Conservation (phyloP, 768 basidiomycete species). For the Leccinum subgranulosum region DNA sequence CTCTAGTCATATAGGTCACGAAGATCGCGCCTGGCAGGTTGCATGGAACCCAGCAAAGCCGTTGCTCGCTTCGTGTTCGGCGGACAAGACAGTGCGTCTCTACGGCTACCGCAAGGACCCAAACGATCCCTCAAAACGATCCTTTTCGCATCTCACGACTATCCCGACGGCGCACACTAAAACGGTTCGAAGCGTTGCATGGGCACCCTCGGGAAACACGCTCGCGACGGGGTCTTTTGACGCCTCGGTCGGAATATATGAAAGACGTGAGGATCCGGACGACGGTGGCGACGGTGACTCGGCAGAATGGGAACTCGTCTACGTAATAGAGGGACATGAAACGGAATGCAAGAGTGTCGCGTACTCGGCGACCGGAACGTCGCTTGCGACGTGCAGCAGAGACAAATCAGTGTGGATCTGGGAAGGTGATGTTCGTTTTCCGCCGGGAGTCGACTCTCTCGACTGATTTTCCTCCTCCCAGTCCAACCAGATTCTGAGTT, state of each 20-base stretch:
- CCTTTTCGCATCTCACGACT: constrained; percentile 52
- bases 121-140: constrained; percentile 24
- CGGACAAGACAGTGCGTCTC: constrained; percentile 87
- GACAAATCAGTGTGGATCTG: constrained; percentile 99
- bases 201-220: constrained; percentile 83
- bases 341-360: constrained; percentile 93
- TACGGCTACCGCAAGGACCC: constrained; percentile 56
- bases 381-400: constrained; percentile 91
- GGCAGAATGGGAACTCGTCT: constrained; percentile 85
- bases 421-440: constrained; percentile 64
- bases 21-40: constrained; percentile 82
- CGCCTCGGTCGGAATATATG: constrained; percentile 89
- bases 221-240: constrained; percentile 95
- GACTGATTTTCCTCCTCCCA: constrained; percentile 25
- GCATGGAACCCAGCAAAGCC: constrained; percentile 86
- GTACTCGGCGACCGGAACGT: constrained; percentile 67
- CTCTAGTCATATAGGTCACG: constrained; percentile 50
- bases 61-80: constrained; percentile 88
- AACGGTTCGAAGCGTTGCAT: constrained; percentile 82
- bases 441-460: background rate
- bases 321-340: constrained; percentile 90
- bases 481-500: constrained; percentile 92
- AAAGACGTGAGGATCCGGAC: constrained; percentile 49
- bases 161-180: constrained; percentile 85
- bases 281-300: constrained; percentile 29